Conservation (phyloP, 2,329 filamentous ascomycete genomes). For the Fusarium sp. region DNA sequence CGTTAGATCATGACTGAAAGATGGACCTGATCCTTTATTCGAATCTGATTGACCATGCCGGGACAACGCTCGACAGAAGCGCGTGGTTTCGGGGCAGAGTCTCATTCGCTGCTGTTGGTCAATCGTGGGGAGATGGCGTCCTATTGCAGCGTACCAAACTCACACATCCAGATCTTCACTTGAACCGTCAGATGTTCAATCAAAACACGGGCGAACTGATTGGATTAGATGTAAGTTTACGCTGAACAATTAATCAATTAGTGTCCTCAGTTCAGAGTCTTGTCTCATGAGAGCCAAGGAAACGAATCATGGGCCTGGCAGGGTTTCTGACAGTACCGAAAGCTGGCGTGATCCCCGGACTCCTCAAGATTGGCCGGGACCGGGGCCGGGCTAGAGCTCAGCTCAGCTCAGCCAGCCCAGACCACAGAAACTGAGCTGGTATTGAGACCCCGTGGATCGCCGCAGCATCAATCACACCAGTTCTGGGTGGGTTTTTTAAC, state of each 20-base stretch:
- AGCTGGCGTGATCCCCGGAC: constrained; percentile 37
- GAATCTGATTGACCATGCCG: constrained; percentile 14
- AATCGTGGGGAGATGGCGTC: constrained; percentile 25
- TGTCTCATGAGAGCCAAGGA: constrained; percentile 40
- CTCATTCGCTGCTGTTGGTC: constrained; percentile 43
- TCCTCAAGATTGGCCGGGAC: constrained; percentile 30
- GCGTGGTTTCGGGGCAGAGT: constrained; percentile 43
- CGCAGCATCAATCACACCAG: constrained; percentile 35
- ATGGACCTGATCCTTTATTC: constrained; percentile 20
- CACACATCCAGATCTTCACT: constrained; percentile 18
- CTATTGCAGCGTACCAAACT: constrained; percentile 28
- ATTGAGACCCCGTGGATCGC: constrained; percentile 30
- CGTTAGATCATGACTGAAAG: constrained; percentile 37
- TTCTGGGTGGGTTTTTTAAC: constrained; percentile 18
- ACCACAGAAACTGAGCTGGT: constrained; percentile 17
- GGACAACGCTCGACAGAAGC: constrained; percentile 28
- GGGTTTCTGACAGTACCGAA: constrained; percentile 29
- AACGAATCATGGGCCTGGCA: constrained; percentile 30
- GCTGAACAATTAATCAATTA: constrained; percentile 24
- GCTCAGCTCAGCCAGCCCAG: constrained; percentile 26
- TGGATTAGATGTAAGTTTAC: constrained; percentile 35
- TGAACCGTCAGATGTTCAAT: constrained; percentile 20
- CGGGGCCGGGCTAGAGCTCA: constrained; percentile 24
- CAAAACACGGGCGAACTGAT: constrained; percentile 34
- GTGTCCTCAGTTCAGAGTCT: background rate